Evolutionary conservation across 768 basidiomycete species (phyloP), one percentile per base, ranked within the genome.

Genomic region (Lentinula sp.): DNA sequence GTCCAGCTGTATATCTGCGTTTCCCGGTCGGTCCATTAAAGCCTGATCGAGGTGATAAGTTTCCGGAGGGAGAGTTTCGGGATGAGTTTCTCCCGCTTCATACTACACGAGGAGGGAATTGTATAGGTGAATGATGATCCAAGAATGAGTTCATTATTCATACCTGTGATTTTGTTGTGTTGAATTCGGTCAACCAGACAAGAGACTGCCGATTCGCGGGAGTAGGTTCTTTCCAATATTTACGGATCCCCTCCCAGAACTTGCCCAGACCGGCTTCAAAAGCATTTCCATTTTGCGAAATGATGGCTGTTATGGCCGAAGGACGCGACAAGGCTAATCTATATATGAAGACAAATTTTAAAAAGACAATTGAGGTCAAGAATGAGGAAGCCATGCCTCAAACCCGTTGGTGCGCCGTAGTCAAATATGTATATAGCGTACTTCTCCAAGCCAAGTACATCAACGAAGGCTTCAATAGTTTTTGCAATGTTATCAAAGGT

Each of bases 361-460:
- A 13, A 23, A 5, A 45, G 37, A 39, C n/a, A n/a, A 64, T 55
- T 15, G 48, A 46, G 28, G 16, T 40, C 5, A 50, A 49, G 4
- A 35, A 40, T n/a, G 50, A 31, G 42, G 7, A 56, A 46, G 8
- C 11, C 69, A 32, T 16, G 72, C 76, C 65, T 67, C 28, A 71
- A 64, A 2, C 68, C 71, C 15, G 69, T 71, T 3, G 76, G 75
- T 9, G 76, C 74, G 42, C 81, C 81, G 59, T 82, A 82, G 63
- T 82, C 81, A 61, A 82, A 82, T 37, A 79, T 71, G 65, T 83
- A 83, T 5, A 80, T 66, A 1, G 74, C 74, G 59, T 77, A 80
- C 40, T 71, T 72, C n/a, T 60, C 65, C 61, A 82, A 66, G 6
- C 64, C 59, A 2, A 82, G 69, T 1, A 70, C 70, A 52, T 79